A percentile compares a stretch with the other conserved stretches of the same genome.
phyloP scores from a whole-genome alignment of 495 filamentous ascomycete genomes.

The Podospora comata region DNA sequence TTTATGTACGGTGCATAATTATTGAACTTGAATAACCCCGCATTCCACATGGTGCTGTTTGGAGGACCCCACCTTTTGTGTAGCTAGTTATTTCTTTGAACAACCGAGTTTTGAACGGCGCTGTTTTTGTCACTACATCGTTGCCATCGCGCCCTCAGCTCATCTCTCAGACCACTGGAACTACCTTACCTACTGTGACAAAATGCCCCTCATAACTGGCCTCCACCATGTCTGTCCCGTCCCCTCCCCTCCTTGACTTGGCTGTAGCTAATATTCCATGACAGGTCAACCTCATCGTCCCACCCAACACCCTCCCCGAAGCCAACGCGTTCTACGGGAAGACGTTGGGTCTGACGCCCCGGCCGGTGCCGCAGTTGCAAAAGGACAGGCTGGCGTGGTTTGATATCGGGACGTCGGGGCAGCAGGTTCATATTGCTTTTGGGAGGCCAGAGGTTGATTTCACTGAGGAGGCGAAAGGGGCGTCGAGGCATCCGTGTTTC shows the following conservation, averaged over 20 bases:
- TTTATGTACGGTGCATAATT: neutral
- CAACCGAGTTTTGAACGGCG: no score
- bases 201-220: slow-evolving; percentile 52
- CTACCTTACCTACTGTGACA: no score
- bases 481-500: slow-evolving; percentile 58
- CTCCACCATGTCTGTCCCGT: slow-evolving; percentile 46
- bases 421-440: slow-evolving; percentile 59
- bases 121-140: no score
- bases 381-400: slow-evolving; percentile 55
- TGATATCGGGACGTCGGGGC: slow-evolving; percentile 54
- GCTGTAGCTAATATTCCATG: neutral
- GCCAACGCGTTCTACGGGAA: slow-evolving; percentile 55
- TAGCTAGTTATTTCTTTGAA: neutral
- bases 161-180: no score
- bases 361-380: slow-evolving; percentile 51
- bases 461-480: slow-evolving; percentile 31
- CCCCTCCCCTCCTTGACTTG: neutral
- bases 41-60: neutral
- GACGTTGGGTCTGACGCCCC: slow-evolving; percentile 51
- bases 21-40: neutral
- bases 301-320: slow-evolving; percentile 49
- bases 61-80: neutral
- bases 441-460: slow-evolving; percentile 39
- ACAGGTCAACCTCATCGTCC: slow-evolving; percentile 56
- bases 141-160: no score